phyloP scores from a whole-genome alignment of 805 yeast genomes.

The Groenewaldozyma salmanticensis region DNA sequence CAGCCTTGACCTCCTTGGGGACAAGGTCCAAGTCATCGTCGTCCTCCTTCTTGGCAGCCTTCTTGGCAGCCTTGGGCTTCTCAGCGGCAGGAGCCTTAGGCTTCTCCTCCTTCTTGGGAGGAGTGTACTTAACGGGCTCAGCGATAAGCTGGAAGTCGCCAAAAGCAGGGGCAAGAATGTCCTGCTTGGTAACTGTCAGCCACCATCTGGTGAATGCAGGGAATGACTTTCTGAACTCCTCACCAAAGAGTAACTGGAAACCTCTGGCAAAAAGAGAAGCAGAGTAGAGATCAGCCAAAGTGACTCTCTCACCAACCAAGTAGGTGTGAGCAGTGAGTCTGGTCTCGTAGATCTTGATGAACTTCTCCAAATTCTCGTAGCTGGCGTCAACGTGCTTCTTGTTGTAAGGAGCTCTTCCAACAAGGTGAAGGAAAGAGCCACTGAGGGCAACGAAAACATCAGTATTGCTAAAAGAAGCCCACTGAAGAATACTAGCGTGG shows the following conservation, averaged over 20 bases:
- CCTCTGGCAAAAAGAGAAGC: constrained; percentile 45
- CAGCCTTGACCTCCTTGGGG: constrained; percentile 58
- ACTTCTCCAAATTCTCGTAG: constrained; percentile 30
- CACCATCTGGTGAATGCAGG: constrained; percentile 67
- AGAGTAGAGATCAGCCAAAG: constrained; percentile 56
- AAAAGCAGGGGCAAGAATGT: constrained; percentile 36
- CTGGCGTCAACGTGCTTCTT: constrained; percentile 52
- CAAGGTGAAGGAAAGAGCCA: constrained; percentile 46
- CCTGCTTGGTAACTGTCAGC: constrained; percentile 40
- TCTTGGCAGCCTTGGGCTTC: constrained; percentile 23
- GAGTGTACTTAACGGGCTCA: constrained; percentile 55
- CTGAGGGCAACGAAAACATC: constrained; percentile 47
- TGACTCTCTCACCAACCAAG: constrained; percentile 57
- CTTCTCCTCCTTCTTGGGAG: constrained; percentile 70
- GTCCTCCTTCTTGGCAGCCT: constrained; percentile 32
- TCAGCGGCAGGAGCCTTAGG: constrained; percentile 30
- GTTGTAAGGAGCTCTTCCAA: constrained; percentile 67
- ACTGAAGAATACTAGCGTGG: constrained; percentile 57
- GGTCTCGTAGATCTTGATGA: constrained; percentile 39
- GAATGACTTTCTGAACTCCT: constrained; percentile 51
- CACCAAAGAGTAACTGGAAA: constrained; percentile 50
- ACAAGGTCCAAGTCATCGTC: constrained; percentile 34
- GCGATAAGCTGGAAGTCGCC: constrained; percentile 49
- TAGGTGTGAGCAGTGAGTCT: constrained; percentile 53
- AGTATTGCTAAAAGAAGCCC: constrained; percentile 68